Evolutionary conservation across 176 grass and related monocot species (phyloP), one percentile per base, ranked within the genome.

Genomic region (Aegilops speltoides): DNA sequence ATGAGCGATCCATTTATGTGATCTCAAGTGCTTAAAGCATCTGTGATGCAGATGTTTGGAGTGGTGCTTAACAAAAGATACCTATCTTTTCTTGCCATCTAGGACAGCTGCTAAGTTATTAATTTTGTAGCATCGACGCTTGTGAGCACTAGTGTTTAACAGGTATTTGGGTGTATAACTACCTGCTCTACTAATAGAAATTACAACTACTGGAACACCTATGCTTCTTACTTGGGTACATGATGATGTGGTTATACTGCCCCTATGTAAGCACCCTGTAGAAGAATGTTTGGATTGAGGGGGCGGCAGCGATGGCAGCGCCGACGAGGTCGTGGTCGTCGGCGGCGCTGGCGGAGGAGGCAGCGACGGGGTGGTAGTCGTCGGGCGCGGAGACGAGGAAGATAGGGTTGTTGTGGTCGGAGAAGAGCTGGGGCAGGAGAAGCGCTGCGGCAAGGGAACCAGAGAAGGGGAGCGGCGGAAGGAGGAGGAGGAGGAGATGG

Each of bases 401-500:
- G 85, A 91, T 63, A 68, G 8, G 17, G 85, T 87, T 45, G 36
- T 81, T 17, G 85, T 87, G 16, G 68, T 91, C 29, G 85, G 81
- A 36, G 85, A 84, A 26, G 80, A 25, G 59, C 80, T 62, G 25
- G 89, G 68, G 0, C 20, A 67, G 31, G 81, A 87, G 11, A 78
- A 59, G 8, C 80, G 84, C 20, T 90, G 89, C 74, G 80, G 83
- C 33, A 67, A 87, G 32, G 80, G 41, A 24, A 70, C 79, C 32
- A 23, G 59, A 10, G 80, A 90, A 22, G 74, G 69, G 0, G 43
- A 48, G 13, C 31, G 68, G 0, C 41, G 31, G 74, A 59, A 60
- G 46, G 11, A 77, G 11, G 23, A 31, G 3, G 33, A 34, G 36
- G n/a, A 40, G 15, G 32, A 19, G 2, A 79, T 24, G 0, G 64